These are phyloP conservation scores for Sporothrix protearum DNA, from an alignment of 2,329 filamentous ascomycete species.

Conservation along the genomic window DNA sequence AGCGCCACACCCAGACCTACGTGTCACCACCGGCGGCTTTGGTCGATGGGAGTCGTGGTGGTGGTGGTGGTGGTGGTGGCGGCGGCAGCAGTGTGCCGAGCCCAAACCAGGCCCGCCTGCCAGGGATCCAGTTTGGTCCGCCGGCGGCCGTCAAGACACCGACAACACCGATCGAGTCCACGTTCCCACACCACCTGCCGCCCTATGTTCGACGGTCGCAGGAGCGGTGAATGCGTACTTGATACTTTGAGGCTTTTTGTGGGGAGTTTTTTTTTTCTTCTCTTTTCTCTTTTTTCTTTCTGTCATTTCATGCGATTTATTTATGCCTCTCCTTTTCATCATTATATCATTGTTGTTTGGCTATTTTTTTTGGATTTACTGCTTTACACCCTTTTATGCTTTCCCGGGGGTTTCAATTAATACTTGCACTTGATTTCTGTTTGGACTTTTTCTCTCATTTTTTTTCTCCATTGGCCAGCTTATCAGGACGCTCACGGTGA, in stretches of 20 bases:
- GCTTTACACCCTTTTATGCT: too few relatives aligned
- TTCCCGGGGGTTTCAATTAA: background rate
- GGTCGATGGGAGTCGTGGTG: background rate
- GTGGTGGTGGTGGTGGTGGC: background rate
- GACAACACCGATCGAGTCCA: constrained; percentile 24
- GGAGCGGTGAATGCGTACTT: background rate
- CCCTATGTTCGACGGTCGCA: constrained; percentile 14
- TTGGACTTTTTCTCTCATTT: background rate
- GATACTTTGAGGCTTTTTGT: background rate
- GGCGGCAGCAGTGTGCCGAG: background rate
- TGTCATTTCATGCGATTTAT: background rate
- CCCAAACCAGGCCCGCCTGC: background rate
- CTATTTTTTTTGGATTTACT: background rate
- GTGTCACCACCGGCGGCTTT: background rate
- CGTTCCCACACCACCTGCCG: constrained; percentile 23
- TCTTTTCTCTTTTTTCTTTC: background rate
- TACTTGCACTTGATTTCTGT: background rate
- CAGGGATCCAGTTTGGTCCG: background rate
- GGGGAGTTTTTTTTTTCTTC: background rate
- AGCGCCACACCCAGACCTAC: background rate
- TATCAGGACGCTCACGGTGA: background rate
- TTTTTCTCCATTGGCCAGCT: background rate
- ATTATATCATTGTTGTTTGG: background rate
- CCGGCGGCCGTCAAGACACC: constrained; percentile 21
- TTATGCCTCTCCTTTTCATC: background rate